Conservation (phyloP, 805 yeast genomes). For the Komagataella pseudopastoris region DNA sequence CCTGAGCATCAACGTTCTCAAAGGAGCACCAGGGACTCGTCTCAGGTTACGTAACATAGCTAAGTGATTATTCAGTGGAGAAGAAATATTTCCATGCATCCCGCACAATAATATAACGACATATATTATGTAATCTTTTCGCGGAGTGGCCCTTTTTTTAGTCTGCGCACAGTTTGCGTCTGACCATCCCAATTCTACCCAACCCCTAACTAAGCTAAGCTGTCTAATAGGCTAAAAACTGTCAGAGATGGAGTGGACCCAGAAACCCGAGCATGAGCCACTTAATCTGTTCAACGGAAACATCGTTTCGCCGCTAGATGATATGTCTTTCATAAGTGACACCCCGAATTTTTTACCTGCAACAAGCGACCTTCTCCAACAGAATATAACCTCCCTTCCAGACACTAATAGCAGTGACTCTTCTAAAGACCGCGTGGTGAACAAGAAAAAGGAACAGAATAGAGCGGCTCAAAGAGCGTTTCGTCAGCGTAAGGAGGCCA, state of each 20-base stretch:
- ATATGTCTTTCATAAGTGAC: background rate
- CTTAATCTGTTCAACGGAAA: background rate
- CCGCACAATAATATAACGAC: background rate
- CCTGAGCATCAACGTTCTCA: background rate
- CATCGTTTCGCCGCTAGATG: background rate
- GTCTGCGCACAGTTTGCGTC: background rate
- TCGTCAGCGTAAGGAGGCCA: slow-evolving; percentile 67
- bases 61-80: background rate
- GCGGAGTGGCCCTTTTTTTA: background rate
- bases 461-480: slow-evolving; percentile 84
- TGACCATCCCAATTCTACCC: too few species aligned
- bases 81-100: background rate
- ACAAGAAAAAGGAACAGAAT: slow-evolving; percentile 47
- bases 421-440: background rate
- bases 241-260: background rate
- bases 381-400: background rate
- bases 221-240: background rate
- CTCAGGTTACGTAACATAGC: background rate
- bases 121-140: background rate
- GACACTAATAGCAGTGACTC: background rate
- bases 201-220: too few species aligned
- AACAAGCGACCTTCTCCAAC: background rate
- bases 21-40: background rate
- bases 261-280: background rate
- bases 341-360: background rate